These are phyloP conservation scores for Saposhnikovia divaricata DNA, from an alignment of 129 eudicot species.

Conservation along the genomic window DNA sequence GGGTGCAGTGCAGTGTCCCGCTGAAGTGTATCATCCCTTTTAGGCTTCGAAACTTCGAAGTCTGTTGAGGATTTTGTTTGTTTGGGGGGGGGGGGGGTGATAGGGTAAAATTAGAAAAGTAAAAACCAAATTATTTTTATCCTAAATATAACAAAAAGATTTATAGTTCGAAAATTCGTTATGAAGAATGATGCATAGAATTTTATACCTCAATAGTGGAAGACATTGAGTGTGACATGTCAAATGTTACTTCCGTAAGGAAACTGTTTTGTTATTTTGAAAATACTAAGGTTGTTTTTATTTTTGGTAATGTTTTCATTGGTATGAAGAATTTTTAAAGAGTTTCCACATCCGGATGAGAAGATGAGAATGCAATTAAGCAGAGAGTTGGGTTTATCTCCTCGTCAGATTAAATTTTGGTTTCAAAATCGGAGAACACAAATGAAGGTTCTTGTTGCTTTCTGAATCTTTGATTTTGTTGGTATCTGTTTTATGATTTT, in stretches of 20 bases:
- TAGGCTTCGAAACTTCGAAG: too few relatives aligned
- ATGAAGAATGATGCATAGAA: not conserved
- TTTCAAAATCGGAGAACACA: constrained; percentile 67
- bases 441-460: constrained; percentile 48
- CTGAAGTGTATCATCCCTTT: not conserved
- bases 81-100: too few relatives aligned
- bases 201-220: not conserved
- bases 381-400: constrained; percentile 32
- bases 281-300: not conserved
- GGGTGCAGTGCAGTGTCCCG: not conserved
- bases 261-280: too few relatives aligned
- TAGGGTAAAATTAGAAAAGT: too few relatives aligned
- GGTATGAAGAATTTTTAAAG: constrained; percentile 28
- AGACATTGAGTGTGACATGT: not conserved
- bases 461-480: not conserved
- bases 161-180: not conserved
- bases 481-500: not conserved
- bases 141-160: not conserved
- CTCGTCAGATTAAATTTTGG: constrained; percentile 39
- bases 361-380: constrained; percentile 28
- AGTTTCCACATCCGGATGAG: constrained; percentile 42
- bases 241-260: not conserved
- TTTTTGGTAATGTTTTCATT: constrained; percentile 4
- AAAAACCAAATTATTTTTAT: too few relatives aligned
- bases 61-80: too few relatives aligned